Conservation (phyloP, 306 rosid species). For the Sophora flavescens region DNA sequence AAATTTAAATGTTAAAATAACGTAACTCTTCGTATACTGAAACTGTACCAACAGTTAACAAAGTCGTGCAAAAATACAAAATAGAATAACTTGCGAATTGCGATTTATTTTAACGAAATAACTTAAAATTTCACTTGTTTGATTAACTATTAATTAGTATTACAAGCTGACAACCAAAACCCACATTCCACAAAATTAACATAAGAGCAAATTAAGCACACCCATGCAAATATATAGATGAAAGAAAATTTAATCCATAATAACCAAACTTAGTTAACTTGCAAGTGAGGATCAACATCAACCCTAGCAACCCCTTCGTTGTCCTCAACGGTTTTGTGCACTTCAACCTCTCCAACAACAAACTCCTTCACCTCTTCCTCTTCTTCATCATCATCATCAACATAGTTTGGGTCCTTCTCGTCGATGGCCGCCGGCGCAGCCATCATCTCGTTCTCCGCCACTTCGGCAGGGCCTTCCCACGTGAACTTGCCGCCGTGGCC, state of each 20-base stretch:
- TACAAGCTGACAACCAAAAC: not conserved
- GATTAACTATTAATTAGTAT: not conserved
- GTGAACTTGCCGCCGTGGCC: slow-evolving; percentile 91
- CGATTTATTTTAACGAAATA: not conserved
- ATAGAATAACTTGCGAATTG: no score
- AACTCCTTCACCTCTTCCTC: slow-evolving; percentile 52
- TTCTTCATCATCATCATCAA: slow-evolving; percentile 69
- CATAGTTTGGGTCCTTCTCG: slow-evolving; percentile 80
- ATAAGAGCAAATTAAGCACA: no score
- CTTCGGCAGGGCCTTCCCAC: slow-evolving; percentile 79
- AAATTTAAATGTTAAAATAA: no score
- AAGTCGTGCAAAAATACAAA: no score
- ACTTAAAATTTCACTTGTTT: not conserved
- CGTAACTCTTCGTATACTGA: no score
- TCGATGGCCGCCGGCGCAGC: slow-evolving; percentile 76
- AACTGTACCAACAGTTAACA: no score
- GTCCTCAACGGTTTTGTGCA: slow-evolving; percentile 54
- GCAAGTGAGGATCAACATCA: slow-evolving; percentile 71
- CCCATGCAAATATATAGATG: no score
- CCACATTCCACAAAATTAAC: not conserved
- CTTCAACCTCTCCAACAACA: slow-evolving; percentile 73
- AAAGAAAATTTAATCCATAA: not conserved
- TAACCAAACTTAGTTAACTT: not conserved
- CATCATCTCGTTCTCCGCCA: slow-evolving; percentile 49
- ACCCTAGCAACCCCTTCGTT: slow-evolving; percentile 65